Base-by-base conservation (phyloP, 306 rosid species). In the Prunus dulcis region DNA sequence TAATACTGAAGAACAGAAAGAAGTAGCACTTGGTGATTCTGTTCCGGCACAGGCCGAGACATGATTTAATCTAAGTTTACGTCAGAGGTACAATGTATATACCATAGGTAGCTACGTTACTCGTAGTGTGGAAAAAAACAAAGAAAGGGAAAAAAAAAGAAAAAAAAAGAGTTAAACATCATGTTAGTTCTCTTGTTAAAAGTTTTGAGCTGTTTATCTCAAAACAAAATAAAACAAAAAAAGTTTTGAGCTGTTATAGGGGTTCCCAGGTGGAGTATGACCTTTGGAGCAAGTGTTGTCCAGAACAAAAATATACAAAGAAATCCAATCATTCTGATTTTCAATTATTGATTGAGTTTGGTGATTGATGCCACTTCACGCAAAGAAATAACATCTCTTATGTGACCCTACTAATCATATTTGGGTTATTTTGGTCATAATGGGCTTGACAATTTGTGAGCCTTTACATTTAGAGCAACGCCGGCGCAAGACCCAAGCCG, bases 31-130 rank as follows among this genome's bases (percentile, higher is more conserved):
- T 27, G 65, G 38, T 72, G 85, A 88, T 80, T 65, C 70, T 51
- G 82, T 78, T 60, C 57, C 60, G 27, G n/a, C 32, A 34, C 76
- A 11, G 38, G 68, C 13, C n/a, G 72, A 81, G 69, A 45, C 55
- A 68, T 25, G 28, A 67, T 45, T 52, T 6, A 17, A 27, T 77
- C 38, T 64, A 57, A 38, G 81, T 52, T 17, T 52, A 78, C 65
- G 53, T 65, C 47, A 78, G 61, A 82, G 75, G 79, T 82, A 78
- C 57, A 66, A 67, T 86, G 94, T 87, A 89, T 34, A 86, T 73
- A 63, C 19, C 88, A 53, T 58, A 83, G 81, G 71, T 75, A 73
- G 81, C 84, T 82, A 86, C 80, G 74, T 82, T 76, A 73, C 86
- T 62, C 43, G 64, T 72, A 84, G 79, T 78, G 28, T 22, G 8